A percentile compares a stretch with the other conserved stretches of the same genome.
Evolutionary conservation across 495 filamentous ascomycete species (phyloP).

Genomic region (Podospora tetraspora): DNA sequence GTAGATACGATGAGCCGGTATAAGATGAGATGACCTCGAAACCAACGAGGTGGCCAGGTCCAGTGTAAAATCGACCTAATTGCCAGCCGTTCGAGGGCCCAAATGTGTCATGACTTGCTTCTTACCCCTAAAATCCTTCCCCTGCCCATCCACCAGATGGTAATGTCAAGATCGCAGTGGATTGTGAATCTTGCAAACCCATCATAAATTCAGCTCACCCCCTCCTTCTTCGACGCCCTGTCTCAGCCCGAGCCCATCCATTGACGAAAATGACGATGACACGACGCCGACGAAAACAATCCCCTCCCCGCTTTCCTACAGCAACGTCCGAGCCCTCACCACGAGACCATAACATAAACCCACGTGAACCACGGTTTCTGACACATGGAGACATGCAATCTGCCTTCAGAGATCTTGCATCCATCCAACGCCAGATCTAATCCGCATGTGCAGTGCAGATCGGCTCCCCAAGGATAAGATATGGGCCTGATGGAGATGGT

Average conservation of each 20-base stretch:
- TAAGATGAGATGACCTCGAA: background rate
- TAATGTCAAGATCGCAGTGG: too few species aligned
- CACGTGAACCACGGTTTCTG: background rate
- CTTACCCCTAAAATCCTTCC: too few species aligned
- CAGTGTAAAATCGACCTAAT: background rate
- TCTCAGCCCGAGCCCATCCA: background rate
- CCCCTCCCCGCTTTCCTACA: background rate
- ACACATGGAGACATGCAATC: background rate
- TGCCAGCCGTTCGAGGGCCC: too few species aligned
- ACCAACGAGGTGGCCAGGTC: background rate
- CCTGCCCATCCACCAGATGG: too few species aligned
- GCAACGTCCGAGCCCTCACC: background rate
- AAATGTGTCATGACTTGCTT: too few species aligned
- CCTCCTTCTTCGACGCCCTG: background rate
- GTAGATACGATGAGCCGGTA: background rate
- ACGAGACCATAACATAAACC: background rate
- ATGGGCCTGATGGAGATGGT: too few species aligned
- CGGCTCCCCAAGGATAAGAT: background rate
- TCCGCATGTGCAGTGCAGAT: background rate
- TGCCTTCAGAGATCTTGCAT: background rate
- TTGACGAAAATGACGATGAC: background rate
- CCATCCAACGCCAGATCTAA: background rate
- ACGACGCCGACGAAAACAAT: background rate
- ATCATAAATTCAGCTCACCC: background rate
- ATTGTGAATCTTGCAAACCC: too few species aligned